Evolutionary conservation across 768 basidiomycete species (phyloP).

Genomic region (Lactifluus pinguis): DNA sequence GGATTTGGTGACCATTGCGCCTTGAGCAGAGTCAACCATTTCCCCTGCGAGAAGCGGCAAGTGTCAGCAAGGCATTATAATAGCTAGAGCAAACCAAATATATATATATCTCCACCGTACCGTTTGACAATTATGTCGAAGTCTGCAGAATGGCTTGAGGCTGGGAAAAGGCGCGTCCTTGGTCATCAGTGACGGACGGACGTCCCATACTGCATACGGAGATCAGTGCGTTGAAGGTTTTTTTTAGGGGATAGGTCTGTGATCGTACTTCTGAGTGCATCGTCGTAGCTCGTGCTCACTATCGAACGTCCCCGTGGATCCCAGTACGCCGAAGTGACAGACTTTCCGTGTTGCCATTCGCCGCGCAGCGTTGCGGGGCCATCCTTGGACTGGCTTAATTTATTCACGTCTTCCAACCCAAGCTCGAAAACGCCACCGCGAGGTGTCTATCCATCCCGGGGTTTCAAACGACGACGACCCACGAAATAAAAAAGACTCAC

Average conservation of each 20-base stretch:
- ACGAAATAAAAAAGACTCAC: conserved; percentile 19
- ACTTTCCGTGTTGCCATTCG: conserved; percentile 63
- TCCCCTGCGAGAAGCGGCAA: conserved; percentile 41
- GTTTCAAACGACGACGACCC: conserved; percentile 23
- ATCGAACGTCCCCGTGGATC: conserved; percentile 71
- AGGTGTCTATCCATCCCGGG: background rate
- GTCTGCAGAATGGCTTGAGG: conserved; percentile 52
- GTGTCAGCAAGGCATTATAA: background rate
- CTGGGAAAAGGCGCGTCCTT: conserved; percentile 43
- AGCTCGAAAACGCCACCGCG: conserved; percentile 25
- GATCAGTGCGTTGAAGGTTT: background rate
- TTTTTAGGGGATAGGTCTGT: background rate
- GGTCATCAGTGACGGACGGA: conserved; percentile 43
- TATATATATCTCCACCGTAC: conserved; percentile 34
- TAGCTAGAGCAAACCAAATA: background rate
- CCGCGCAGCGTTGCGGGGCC: conserved; percentile 52
- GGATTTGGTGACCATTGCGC: conserved; percentile 76
- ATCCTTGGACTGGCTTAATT: conserved; percentile 41
- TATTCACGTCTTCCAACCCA: conserved; percentile 36
- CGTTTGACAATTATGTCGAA: conserved; percentile 74
- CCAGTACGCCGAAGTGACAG: conserved; percentile 81
- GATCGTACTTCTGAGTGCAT: conserved; percentile 57
- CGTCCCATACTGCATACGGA: conserved; percentile 59
- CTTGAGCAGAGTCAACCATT: conserved; percentile 70
- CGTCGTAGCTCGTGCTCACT: conserved; percentile 81